Evolutionary conservation across 2,329 filamentous ascomycete species (phyloP), one percentile per base, ranked within the genome.

Genomic region (Xylaria sp.): DNA sequence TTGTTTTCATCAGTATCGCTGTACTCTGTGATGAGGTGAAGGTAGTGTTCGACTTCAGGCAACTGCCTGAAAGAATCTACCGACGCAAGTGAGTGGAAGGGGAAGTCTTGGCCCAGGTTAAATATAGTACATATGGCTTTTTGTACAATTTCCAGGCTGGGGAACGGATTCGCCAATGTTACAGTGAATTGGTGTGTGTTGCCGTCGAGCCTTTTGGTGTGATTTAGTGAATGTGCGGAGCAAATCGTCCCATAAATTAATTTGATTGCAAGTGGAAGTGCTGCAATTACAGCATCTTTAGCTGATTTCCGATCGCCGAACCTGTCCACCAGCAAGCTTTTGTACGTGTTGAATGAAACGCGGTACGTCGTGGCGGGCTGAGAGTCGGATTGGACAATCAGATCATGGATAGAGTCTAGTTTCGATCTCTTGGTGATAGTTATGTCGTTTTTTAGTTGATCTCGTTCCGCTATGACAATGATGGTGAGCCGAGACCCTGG

Each of bases 231-330:
- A 28, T 28, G 28, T 28, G 28, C 28, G 5, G 28, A 28, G 28
- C 28, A 28, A 28, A 28, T 28, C 28, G 5, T 28, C 28, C 59
- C 34, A 25, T 25, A 8, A 12, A 65, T 15, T 1, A 34, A 23
- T 13, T 23, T 52, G 5, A 66, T 48, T 28, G 63, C 48, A 39
- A 66, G 37, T 25, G 63, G 63, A 55, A 66, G 39, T 34, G 56
- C 50, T 9, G 56, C 63, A 25, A 66, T 20, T 7, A 60, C 12
- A 25, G 63, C 63, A 2, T 66, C 58, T 55, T 20, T 28, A 2
- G n/a, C 28, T 52, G 18, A 64, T 44, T 60, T 37, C 10, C 10
- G 32, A 8, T 61, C 13, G 4, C 13, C 34, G 3, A 8, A 46
- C 6, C 6, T 13, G 15, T 34, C 57, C 12, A 6, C 25, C 15